Percentiles rank a stretch among this genome's conserved stretches.
phyloP scores from a whole-genome alignment of 192 early-diverging fungal species.

The Cladochytrium replicatum region DNA sequence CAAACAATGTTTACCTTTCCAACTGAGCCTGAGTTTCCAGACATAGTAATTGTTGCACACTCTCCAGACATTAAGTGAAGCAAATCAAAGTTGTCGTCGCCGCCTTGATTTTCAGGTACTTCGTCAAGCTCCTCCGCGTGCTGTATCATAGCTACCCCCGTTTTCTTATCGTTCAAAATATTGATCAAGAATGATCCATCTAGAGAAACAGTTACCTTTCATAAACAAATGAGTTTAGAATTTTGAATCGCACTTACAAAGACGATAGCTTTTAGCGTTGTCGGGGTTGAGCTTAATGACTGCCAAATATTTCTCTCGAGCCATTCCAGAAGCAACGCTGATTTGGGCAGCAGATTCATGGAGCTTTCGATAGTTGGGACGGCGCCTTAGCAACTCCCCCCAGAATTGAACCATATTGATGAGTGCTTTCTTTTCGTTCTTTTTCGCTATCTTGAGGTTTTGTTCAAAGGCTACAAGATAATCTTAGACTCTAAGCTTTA shows the following conservation, averaged over 20 bases:
- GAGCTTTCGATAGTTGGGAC: slow-evolving; percentile 24
- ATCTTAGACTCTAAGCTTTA: too few species aligned
- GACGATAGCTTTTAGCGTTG: slow-evolving; percentile 21
- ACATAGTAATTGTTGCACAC: slow-evolving; percentile 27
- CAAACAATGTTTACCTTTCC: slow-evolving; percentile 11
- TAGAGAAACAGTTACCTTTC: background rate
- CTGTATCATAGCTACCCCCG: slow-evolving; percentile 23
- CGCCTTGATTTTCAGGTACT: slow-evolving; percentile 2
- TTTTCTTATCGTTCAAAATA: slow-evolving; percentile 28
- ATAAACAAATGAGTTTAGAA: background rate
- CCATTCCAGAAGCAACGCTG: slow-evolving; percentile 19
- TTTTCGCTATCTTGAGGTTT: slow-evolving; percentile 8
- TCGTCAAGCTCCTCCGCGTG: slow-evolving; percentile 36
- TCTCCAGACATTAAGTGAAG: slow-evolving; percentile 13
- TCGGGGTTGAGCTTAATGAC: slow-evolving; percentile 30
- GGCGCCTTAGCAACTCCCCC: slow-evolving; percentile 25
- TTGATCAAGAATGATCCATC: slow-evolving; percentile 30
- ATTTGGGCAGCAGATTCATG: slow-evolving; percentile 24
- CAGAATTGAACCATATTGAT: slow-evolving; percentile 30
- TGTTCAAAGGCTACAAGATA: background rate
- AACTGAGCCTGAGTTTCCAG: slow-evolving; percentile 18
- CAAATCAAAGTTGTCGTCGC: background rate
- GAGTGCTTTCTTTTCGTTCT: slow-evolving; percentile 13
- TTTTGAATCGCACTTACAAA: slow-evolving; percentile 7
- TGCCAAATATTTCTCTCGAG: slow-evolving; percentile 21